These are phyloP conservation scores for Penicillium sp. DNA, from an alignment of 2,329 filamentous ascomycete genomes.

Conservation along the genomic window DNA sequence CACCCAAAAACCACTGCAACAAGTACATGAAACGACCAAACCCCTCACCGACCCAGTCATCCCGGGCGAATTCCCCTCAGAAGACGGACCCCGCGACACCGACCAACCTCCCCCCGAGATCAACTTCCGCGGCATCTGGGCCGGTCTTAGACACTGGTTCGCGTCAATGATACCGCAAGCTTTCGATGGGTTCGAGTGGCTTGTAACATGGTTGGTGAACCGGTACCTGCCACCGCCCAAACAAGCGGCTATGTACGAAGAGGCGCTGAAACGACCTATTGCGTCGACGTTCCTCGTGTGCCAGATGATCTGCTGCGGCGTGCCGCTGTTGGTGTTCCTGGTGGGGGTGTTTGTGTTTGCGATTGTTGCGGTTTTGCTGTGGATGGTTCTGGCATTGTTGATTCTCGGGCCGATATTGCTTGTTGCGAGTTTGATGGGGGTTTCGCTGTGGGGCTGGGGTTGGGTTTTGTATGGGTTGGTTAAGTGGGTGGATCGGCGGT, in stretches of 20 bases:
- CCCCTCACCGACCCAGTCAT: constrained; percentile 29
- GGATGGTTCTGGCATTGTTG: constrained; percentile 39
- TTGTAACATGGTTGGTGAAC: constrained; percentile 32
- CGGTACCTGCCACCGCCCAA: constrained; percentile 36
- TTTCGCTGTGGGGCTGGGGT: constrained; percentile 40
- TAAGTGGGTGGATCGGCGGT: constrained; percentile 34
- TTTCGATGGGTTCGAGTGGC: constrained; percentile 38
- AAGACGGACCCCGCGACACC: constrained; percentile 26
- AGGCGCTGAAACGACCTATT: constrained; percentile 38
- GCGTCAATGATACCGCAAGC: constrained; percentile 29
- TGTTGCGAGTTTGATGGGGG: constrained; percentile 38
- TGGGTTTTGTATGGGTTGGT: constrained; percentile 39
- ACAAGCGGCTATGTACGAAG: constrained; percentile 38
- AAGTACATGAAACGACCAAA: constrained; percentile 27
- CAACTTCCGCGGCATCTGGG: constrained; percentile 27
- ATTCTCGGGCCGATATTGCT: constrained; percentile 40
- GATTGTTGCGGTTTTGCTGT: constrained; percentile 39
- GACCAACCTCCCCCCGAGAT: constrained; percentile 28
- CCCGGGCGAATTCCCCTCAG: constrained; percentile 38
- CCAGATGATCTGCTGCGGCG: constrained; percentile 43
- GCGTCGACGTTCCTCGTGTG: constrained; percentile 42
- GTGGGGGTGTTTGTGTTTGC: constrained; percentile 43
- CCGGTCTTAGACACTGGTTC: constrained; percentile 27
- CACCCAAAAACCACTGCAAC: constrained; percentile 24
- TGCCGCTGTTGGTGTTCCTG: constrained; percentile 43